These are phyloP conservation scores for Aspergillus sp. DNA, from an alignment of 2,329 filamentous ascomycete species.

Conservation along the genomic window DNA sequence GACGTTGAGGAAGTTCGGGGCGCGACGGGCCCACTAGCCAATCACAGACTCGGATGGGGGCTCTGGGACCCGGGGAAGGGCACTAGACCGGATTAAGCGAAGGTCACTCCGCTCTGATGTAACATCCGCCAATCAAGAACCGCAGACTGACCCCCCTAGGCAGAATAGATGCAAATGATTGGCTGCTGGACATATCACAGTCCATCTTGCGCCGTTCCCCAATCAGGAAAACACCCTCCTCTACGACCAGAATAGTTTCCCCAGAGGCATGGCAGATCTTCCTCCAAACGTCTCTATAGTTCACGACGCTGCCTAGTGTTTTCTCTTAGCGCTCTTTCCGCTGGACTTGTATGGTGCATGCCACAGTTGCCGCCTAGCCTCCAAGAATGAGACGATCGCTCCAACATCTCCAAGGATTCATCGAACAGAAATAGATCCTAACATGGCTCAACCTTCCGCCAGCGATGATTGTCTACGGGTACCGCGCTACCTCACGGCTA, in stretches of 20 bases:
- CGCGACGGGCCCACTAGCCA: background rate
- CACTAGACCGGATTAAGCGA: background rate
- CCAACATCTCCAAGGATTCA: background rate
- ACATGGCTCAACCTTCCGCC: background rate
- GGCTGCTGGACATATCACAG: conserved; percentile 2
- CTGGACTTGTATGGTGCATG: conserved; percentile 1
- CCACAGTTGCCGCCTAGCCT: background rate
- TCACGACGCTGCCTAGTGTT: conserved; percentile 13
- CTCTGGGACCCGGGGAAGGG: background rate
- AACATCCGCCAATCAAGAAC: conserved; percentile 8
- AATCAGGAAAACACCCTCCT: conserved; percentile 1
- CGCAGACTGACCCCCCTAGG: background rate
- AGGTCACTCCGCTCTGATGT: conserved; percentile 2
- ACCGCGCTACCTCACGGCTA: background rate
- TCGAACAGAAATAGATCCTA: background rate
- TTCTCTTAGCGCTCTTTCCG: conserved; percentile 15
- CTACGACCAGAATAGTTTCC: conserved; percentile 7
- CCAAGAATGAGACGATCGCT: background rate
- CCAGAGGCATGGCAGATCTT: too few relatives aligned
- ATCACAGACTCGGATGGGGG: background rate
- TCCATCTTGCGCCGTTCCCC: conserved; percentile 1
- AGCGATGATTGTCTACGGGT: background rate
- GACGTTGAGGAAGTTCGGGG: background rate
- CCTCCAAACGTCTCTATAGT: background rate
- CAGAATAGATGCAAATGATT: conserved; percentile 15